Conservation (phyloP, 176 grass and related monocot species). For the Echinochloa phyllopogon region DNA sequence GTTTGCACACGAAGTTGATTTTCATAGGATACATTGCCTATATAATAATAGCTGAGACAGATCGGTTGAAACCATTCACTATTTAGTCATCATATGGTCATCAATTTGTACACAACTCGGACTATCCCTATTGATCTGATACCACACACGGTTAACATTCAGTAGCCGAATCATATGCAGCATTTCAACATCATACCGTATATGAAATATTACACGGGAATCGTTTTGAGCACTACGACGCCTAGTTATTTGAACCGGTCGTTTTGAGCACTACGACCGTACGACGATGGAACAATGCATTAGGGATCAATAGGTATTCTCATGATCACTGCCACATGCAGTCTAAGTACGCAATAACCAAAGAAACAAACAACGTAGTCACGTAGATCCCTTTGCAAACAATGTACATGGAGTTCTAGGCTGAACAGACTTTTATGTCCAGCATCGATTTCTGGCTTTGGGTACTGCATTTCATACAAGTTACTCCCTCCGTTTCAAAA, state of each 20-base stretch:
- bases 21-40: too few relatives aligned
- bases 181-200: neutral
- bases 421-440: constrained; percentile 5
- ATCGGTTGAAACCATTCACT: neutral
- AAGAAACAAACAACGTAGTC: constrained; percentile 2
- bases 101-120: neutral
- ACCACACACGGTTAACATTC: neutral
- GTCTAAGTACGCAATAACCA: constrained; percentile 25
- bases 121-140: neutral
- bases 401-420: constrained; percentile 46
- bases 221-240: neutral
- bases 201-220: constrained; percentile 13
- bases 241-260: too few relatives aligned
- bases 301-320: neutral
- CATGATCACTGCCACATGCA: constrained; percentile 26
- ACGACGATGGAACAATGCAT: neutral
- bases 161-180: neutral
- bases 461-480: constrained; percentile 41
- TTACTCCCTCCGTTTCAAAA: too few relatives aligned
- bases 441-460: neutral
- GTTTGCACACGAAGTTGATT: too few relatives aligned
- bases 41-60: neutral
- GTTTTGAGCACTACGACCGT: neutral
- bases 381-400: constrained; percentile 10
- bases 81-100: neutral